Evolutionary conservation across 495 filamentous ascomycete species (phyloP), one percentile per base, ranked within the genome.

Genomic region (Penicillium malachiteum): DNA sequence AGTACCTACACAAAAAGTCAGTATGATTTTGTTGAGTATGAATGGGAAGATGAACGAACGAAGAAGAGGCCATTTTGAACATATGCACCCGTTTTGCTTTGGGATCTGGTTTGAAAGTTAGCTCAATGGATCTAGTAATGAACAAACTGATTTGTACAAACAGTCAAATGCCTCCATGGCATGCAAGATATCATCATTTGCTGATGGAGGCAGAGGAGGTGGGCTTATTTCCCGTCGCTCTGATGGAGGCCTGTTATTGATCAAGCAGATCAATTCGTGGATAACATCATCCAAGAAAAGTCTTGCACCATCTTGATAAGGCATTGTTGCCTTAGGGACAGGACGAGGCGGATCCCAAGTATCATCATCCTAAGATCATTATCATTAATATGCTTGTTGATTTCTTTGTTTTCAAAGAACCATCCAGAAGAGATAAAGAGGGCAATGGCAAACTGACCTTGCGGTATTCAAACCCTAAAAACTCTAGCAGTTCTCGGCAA

Each of bases 401-500:
- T 31, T 16, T 32, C 13, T 5, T 44, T 30, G 16, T 30, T 3
- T 30, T 44, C 26, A 17, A 1, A 26, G 21, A 26, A 26, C 21
- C 21, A 26, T 26, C 21, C 21, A 43, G 26, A n/a, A 41, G 5
- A 35, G 12, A 50, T 31, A n/a, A 37, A 21, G 17, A 43, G 37
- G 26, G 26, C 11, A 35, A 11, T 10, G 46, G n/a, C 21, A 14
- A 41, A 66, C 65, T 17, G 57, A 80, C 78, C 65, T 72, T 67
- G 26, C 41, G 31, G 21, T 64, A 61, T 21, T 57, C 62, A 60
- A 92, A 93, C 4, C 81, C 87, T 3, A 92, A 67, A 37, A 81
- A 84, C 46, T 77, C 75, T 35, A 92, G 75, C 34, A 92, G 61
- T 33, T 80, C 71, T 52, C 82, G 73, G 64, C 88, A 89, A 14